Conservation (phyloP, 805 yeast species). For the Alloascoidea africana region DNA sequence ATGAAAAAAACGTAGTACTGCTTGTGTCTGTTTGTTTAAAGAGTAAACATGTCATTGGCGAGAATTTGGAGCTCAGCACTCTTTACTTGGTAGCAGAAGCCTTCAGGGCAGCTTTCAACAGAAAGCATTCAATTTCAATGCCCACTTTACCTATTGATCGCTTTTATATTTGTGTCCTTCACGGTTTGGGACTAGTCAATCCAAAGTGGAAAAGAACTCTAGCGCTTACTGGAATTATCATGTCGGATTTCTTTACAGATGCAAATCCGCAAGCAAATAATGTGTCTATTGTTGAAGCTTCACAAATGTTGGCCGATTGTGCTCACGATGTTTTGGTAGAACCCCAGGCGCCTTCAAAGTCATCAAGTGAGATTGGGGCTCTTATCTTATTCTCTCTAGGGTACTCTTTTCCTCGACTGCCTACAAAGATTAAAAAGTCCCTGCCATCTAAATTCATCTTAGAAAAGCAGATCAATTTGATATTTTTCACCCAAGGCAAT, state of each 20-base stretch:
- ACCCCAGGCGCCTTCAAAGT: no score
- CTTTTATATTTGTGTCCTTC: conserved; percentile 1
- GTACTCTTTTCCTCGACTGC: not conserved
- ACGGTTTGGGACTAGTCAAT: not conserved
- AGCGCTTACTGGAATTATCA: not conserved
- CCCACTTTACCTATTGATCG: conserved; percentile 2
- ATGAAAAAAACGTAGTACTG: conserved; percentile 11
- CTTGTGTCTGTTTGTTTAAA: conserved; percentile 9
- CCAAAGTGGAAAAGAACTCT: conserved; percentile 2
- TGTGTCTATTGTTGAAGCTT: no score
- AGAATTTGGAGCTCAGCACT: conserved; percentile 3
- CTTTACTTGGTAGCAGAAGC: conserved; percentile 1
- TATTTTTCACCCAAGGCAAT: not conserved
- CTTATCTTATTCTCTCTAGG: no score
- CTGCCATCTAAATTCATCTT: not conserved
- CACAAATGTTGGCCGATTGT: no score
- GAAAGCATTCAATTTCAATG: conserved; percentile 2
- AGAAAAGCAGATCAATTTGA: not conserved
- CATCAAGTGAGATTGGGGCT: no score
- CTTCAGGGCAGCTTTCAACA: not conserved
- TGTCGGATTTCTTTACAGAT: no score
- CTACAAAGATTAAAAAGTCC: not conserved
- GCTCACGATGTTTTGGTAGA: no score
- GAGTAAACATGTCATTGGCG: conserved; percentile 8
- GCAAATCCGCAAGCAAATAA: no score